Evolutionary conservation across 2,329 filamentous ascomycete genomes (phyloP).

Genomic region (Penicillium decumbens): DNA sequence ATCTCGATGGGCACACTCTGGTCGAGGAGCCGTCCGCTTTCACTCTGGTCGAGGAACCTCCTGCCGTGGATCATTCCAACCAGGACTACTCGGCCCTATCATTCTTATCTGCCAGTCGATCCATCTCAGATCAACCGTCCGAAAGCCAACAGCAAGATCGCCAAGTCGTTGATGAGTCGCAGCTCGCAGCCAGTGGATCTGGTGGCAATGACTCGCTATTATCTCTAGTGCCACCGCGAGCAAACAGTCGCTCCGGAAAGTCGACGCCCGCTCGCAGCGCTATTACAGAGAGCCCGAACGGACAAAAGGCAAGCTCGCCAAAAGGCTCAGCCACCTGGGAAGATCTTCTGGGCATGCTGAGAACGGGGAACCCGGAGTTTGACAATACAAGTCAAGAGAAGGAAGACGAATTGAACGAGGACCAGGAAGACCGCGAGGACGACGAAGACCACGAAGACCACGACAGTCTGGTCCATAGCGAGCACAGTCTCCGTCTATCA

Average conservation of each 20-base stretch:
- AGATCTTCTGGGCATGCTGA: not conserved
- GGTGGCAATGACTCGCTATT: slow-evolving; percentile 15
- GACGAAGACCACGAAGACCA: not conserved
- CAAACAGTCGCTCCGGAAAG: slow-evolving; percentile 5
- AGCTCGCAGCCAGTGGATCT: slow-evolving; percentile 4
- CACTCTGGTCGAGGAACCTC: not conserved
- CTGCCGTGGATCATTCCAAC: slow-evolving; percentile 5
- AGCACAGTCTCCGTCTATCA: slow-evolving; percentile 12
- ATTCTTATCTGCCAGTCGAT: slow-evolving; percentile 20
- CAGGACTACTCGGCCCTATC: slow-evolving; percentile 16
- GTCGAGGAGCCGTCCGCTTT: slow-evolving; percentile 10
- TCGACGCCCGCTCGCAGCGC: slow-evolving; percentile 3
- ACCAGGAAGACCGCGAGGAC: no score
- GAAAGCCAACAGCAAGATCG: slow-evolving; percentile 13
- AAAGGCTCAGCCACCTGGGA: not conserved
- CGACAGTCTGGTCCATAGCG: slow-evolving; percentile 13
- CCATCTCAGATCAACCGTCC: slow-evolving; percentile 5
- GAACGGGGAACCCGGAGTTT: not conserved
- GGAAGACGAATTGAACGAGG: not conserved
- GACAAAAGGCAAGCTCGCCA: not conserved
- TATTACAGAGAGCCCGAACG: slow-evolving; percentile 1
- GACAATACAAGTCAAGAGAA: slow-evolving; percentile 9
- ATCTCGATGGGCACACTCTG: slow-evolving; percentile 21
- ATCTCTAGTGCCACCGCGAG: slow-evolving; percentile 10
- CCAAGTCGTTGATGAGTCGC: slow-evolving; percentile 15